Evolutionary conservation across 2,329 filamentous ascomycete genomes (phyloP).

Genomic region (Ilyonectria sp.): DNA sequence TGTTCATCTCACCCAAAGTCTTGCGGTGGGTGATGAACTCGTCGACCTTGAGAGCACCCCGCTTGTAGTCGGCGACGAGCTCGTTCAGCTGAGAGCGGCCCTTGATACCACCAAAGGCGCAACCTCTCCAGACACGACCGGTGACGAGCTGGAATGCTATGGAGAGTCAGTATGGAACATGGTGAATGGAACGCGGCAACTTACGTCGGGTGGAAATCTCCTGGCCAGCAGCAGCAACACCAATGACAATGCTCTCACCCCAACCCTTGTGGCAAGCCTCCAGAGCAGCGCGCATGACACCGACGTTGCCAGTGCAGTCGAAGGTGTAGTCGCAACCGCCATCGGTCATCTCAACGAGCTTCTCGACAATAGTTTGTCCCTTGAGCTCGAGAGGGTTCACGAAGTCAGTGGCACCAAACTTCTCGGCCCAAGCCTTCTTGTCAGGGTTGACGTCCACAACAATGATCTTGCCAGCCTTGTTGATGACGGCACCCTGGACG

Average conservation of each 20-base stretch:
- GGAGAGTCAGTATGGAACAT: constrained; percentile 45
- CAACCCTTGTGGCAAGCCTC: constrained; percentile 99
- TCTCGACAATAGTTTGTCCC: constrained; percentile 87
- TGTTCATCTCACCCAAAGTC: constrained; percentile 86
- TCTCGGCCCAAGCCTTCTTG: constrained; percentile 93
- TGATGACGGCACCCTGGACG: constrained; percentile 91
- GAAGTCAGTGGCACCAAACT: constrained; percentile 97
- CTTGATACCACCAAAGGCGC: constrained; percentile 98
- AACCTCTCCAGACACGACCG: constrained; percentile 97
- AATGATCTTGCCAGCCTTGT: constrained; percentile 85
- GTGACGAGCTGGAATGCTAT: constrained; percentile 98
- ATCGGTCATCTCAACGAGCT: constrained; percentile 97
- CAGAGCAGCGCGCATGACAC: constrained; percentile 94
- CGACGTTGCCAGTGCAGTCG: constrained; percentile 97
- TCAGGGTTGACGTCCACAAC: constrained; percentile 83
- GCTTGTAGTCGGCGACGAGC: constrained; percentile 91
- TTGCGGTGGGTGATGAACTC: constrained; percentile 99
- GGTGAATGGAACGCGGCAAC: constrained; percentile 55
- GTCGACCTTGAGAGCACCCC: constrained; percentile 94
- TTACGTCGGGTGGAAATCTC: constrained; percentile 94
- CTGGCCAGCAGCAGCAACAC: constrained; percentile 95
- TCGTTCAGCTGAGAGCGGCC: constrained; percentile 91
- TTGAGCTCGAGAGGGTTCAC: constrained; percentile 90
- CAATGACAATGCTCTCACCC: constrained; percentile 98
- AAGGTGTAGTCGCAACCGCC: constrained; percentile 99